These are phyloP conservation scores for Olyra latifolia DNA, from an alignment of 176 grass and related monocot genomes.

Conservation along the genomic window DNA sequence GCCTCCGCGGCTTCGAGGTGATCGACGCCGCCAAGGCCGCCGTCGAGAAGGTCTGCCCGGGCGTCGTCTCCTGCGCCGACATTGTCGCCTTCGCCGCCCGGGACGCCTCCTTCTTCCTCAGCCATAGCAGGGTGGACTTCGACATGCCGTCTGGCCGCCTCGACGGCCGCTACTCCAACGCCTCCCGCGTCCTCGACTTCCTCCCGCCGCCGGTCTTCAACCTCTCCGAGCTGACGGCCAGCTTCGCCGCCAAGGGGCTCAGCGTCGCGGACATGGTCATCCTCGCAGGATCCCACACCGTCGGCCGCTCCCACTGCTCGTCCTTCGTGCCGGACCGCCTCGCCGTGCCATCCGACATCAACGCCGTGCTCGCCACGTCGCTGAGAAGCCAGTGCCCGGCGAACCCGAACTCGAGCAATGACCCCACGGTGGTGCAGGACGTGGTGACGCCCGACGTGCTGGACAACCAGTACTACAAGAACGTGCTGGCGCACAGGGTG, in stretches of 20 bases:
- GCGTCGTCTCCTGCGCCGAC: constrained; percentile 52
- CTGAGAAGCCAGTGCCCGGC: constrained; percentile 12
- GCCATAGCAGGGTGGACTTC: constrained; percentile 3
- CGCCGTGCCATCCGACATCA: background rate
- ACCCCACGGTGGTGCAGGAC: constrained; percentile 32
- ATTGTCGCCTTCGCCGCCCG: constrained; percentile 52
- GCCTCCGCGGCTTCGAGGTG: constrained; percentile 65
- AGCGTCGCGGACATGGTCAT: constrained; percentile 32
- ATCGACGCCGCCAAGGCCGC: constrained; percentile 56
- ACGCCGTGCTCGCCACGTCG: background rate
- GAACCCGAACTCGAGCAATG: background rate
- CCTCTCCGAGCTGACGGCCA: no score
- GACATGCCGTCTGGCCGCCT: constrained; percentile 43
- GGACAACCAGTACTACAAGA: constrained; percentile 52
- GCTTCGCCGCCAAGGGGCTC: constrained; percentile 37
- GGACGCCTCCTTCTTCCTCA: constrained; percentile 37
- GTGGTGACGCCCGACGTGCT: constrained; percentile 11
- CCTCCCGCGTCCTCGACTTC: no score
- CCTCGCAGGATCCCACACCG: constrained; percentile 53
- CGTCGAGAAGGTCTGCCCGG: constrained; percentile 31
- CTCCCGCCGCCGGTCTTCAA: no score
- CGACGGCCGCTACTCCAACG: constrained; percentile 26
- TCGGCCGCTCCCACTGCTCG: constrained; percentile 40
- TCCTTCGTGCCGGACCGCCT: constrained; percentile 32
- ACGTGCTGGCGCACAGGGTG: constrained; percentile 19